Conservation (phyloP, 331 rosid genomes). For the Telfairia occidentalis region DNA sequence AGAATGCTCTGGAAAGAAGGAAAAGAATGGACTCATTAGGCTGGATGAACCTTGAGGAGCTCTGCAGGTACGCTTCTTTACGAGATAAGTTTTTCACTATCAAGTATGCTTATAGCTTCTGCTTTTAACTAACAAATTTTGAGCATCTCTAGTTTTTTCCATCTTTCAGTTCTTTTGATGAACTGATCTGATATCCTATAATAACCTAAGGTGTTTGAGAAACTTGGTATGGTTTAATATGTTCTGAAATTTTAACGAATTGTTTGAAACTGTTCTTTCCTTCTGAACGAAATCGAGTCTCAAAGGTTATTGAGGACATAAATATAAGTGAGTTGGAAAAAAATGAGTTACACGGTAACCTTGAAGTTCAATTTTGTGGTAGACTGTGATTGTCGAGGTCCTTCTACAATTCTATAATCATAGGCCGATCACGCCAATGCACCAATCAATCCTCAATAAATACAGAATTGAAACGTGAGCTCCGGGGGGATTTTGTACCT, state of each 20-base stretch:
- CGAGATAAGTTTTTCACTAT: neutral
- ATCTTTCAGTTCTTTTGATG: neutral
- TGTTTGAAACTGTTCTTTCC: neutral
- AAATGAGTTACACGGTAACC: neutral
- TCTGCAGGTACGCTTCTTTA: conserved; percentile 1
- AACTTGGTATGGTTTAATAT: neutral
- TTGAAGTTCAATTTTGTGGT: neutral
- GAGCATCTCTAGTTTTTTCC: neutral
- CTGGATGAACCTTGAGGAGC: neutral
- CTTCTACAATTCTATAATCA: neutral
- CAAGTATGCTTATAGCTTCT: neutral
- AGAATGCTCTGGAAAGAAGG: conserved; percentile 23
- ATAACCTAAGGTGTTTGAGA: neutral
- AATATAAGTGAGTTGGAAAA: neutral
- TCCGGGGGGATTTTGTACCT: neutral
- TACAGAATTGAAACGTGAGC: neutral
- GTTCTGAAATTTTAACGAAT: neutral
- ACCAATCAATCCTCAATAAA: neutral
- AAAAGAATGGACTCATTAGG: conserved; percentile 19
- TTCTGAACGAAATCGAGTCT: neutral
- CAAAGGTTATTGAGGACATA: neutral
- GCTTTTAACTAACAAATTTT: neutral
- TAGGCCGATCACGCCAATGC: neutral
- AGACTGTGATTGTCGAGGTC: neutral
- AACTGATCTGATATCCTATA: neutral